A percentile compares a stretch with the other conserved stretches of the same genome.
These are phyloP conservation scores for Quercus robur DNA, from an alignment of 306 rosid genomes.

Conservation along the genomic window DNA sequence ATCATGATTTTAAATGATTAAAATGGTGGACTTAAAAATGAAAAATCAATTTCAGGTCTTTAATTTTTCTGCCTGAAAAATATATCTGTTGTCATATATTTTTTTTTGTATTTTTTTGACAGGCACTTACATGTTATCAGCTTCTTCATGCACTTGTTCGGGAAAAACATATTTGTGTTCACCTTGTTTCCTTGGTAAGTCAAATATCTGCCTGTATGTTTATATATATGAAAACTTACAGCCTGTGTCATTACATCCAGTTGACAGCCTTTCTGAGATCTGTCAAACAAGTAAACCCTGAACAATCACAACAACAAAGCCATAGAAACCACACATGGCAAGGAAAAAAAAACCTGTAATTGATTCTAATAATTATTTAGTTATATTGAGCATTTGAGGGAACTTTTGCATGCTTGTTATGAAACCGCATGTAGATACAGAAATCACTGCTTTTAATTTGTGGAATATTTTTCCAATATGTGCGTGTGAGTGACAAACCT, in stretches of 20 bases:
- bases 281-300: background rate
- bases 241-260: background rate
- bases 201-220: constrained; percentile 5
- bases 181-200: constrained; percentile 87
- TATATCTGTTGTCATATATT: constrained; percentile 1
- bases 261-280: background rate
- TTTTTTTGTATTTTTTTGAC: constrained; percentile 30
- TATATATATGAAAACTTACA: constrained; percentile 15
- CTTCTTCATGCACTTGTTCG: constrained; percentile 83
- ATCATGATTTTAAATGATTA: background rate
- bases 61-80: background rate
- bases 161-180: constrained; percentile 76
- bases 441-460: background rate
- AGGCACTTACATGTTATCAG: constrained; percentile 81
- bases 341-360: background rate
- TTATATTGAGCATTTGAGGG: background rate
- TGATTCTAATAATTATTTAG: background rate
- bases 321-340: no score
- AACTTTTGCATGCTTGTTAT: background rate
- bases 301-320: background rate
- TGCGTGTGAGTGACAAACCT: no score
- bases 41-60: background rate
- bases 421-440: background rate
- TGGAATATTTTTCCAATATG: background rate
- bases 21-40: background rate